Percentiles rank a stretch among this genome's conserved stretches.
Evolutionary conservation across 2,329 filamentous ascomycete species (phyloP).

Genomic region (Fusarium equiseti): DNA sequence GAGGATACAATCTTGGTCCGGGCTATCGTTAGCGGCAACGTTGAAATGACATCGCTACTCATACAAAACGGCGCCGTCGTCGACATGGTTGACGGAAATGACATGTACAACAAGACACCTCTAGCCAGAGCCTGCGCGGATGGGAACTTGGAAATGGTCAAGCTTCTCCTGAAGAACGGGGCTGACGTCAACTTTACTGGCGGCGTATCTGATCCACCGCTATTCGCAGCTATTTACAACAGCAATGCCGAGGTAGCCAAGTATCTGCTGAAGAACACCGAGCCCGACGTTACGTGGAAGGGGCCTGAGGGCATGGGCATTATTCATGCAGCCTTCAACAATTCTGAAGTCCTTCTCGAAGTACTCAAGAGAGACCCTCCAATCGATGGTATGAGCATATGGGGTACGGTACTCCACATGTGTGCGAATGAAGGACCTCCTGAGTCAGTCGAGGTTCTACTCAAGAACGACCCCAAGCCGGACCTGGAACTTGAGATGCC

Average conservation of each 20-base stretch:
- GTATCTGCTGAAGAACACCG: background rate
- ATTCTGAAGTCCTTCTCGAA: background rate
- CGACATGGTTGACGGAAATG: background rate
- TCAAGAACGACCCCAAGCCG: background rate
- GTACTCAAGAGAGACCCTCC: background rate
- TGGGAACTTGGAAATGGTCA: background rate
- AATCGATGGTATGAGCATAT: background rate
- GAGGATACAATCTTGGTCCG: background rate
- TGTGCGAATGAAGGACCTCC: background rate
- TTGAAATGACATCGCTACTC: background rate
- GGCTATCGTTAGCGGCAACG: background rate
- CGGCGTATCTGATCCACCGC: background rate
- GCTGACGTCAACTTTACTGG: background rate
- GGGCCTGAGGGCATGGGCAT: background rate
- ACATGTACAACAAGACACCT: background rate
- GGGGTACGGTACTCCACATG: background rate
- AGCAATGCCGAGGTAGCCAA: rapidly evolving
- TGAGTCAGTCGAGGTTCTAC: background rate
- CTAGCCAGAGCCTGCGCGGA: background rate
- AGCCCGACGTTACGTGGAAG: background rate
- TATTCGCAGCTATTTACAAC: background rate
- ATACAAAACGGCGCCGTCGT: background rate
- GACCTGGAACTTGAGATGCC: background rate
- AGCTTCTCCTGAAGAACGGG: background rate
- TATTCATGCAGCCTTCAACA: background rate